phyloP scores from a whole-genome alignment of 2,329 filamentous ascomycete genomes.

The Fusarium sp. region DNA sequence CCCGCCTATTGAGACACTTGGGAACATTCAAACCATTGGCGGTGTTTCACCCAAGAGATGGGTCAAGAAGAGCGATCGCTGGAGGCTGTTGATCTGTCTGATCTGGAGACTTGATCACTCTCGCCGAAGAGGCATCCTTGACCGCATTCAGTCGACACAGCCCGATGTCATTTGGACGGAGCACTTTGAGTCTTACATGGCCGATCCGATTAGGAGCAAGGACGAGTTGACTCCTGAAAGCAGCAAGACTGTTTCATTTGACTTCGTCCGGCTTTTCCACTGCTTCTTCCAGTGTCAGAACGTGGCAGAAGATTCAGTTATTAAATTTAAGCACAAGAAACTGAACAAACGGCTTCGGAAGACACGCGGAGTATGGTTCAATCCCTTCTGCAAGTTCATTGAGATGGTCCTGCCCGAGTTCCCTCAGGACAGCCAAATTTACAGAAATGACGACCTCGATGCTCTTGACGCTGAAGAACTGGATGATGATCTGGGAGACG shows the following conservation, averaged over 20 bases:
- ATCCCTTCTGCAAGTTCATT: constrained; percentile 46
- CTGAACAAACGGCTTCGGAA: constrained; percentile 30
- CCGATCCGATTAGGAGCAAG: constrained; percentile 21
- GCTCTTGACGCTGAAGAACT: constrained; percentile 13
- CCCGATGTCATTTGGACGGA: constrained; percentile 35
- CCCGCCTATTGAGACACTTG: constrained; percentile 41
- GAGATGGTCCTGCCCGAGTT: constrained; percentile 41
- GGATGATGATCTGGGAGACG: constrained; percentile 21
- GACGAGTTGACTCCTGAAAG: constrained; percentile 17
- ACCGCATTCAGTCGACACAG: constrained; percentile 30
- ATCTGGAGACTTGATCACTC: constrained; percentile 47
- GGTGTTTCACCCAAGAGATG: constrained; percentile 35
- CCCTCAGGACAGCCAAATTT: constrained; percentile 50
- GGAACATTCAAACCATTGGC: constrained; percentile 40
- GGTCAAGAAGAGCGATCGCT: constrained; percentile 44
- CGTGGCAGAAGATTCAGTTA: constrained; percentile 36
- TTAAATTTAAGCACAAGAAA: constrained; percentile 25
- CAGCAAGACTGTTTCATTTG: constrained; percentile 41
- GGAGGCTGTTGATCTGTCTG: constrained; percentile 46
- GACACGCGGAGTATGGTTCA: constrained; percentile 27
- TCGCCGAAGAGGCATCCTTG: constrained; percentile 45
- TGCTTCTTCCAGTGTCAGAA: constrained; percentile 45
- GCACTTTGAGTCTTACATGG: constrained; percentile 30
- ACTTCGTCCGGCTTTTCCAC: constrained; percentile 48
- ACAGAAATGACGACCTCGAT: constrained; percentile 40